Evolutionary conservation across 1,284 basidiomycete species (phyloP).

Genomic region (Peniophora sp.): DNA sequence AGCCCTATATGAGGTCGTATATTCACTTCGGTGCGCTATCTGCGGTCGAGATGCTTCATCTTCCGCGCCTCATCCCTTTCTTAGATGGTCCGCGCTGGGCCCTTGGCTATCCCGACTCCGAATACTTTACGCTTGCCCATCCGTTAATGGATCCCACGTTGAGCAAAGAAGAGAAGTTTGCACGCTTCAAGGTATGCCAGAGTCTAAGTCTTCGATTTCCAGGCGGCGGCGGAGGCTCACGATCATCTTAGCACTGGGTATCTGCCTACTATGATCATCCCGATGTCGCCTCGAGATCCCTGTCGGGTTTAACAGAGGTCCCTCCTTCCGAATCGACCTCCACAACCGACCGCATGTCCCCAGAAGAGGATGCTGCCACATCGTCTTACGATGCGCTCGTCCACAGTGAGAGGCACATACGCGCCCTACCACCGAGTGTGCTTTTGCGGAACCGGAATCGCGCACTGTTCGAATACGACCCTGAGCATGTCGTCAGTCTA

Average conservation of each 20-base stretch:
- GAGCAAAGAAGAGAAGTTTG: conserved; percentile 3
- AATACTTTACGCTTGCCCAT: background rate
- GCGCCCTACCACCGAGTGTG: background rate
- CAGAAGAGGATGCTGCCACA: conserved; percentile 8
- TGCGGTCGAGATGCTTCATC: background rate
- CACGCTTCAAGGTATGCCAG: conserved; percentile 2
- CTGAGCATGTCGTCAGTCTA: background rate
- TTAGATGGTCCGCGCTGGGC: conserved; percentile 9
- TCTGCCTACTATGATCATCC: conserved; percentile 10
- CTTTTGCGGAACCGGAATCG: conserved; percentile 7
- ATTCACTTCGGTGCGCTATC: conserved; percentile 10
- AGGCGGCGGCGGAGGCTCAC: background rate
- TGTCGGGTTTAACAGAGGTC: conserved; percentile 3
- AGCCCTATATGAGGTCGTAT: conserved; percentile 9
- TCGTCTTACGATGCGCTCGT: conserved; percentile 3
- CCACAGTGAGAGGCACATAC: conserved; percentile 5
- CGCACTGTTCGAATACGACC: conserved; percentile 8
- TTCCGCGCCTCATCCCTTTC: background rate
- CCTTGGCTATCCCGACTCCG: conserved; percentile 3
- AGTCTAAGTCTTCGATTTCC: background rate
- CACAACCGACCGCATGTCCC: conserved; percentile 6
- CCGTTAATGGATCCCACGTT: conserved; percentile 2
- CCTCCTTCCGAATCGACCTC: background rate
- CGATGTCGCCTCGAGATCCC: conserved; percentile 5
- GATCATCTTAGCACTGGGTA: conserved; percentile 6